Base-by-base conservation (phyloP, 2,329 filamentous ascomycete genomes). In the Colletotrichum simmondsii region DNA sequence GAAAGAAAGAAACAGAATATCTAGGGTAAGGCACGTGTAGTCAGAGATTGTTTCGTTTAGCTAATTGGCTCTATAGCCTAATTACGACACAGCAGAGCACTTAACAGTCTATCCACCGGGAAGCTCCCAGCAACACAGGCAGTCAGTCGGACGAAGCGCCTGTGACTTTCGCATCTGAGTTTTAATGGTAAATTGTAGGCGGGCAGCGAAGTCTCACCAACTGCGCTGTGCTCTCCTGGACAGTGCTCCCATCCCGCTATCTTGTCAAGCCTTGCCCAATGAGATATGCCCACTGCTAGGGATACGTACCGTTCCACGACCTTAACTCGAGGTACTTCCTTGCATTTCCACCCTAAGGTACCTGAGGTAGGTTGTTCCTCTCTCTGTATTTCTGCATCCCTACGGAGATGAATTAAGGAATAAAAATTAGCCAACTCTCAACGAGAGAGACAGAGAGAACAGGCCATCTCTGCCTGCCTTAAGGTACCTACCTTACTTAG, bases 191-290 rank as follows among this genome's bases (percentile, higher is more conserved):
- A 32, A 46, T 30, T 37, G 62, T 56, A 28, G 11, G 24, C 24
- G 22, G 49, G 66, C 56, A 32, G 22, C 58, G 30, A 22, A 32
- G 66, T 65, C 66, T 56, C 60, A 58, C 70, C 42, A 49, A 24
- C n/a, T 65, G 66, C 65, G 60, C 65, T 70, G 70, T 65, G 60
- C 66, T 70, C 54, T 28, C 42, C 65, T 61, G 60, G 60, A 72
- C 70, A 56, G 66, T 65, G 54, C 66, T 65, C 30, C 54, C 26
- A 11, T 30, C 24, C 26, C 42, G 28, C 24, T 3, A 26, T 63
- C 24, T 12, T 63, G 2, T n/a, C 42, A n/a, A 19, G 42, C 8
- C 42, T 49, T n/a, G 8, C 22, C 30, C 16, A 28, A 10, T 42
- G 19, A 35, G 56, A 57, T n/a, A 22, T 22, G 19, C 42, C 4